These are phyloP conservation scores for Hypomyces rosellus DNA, from an alignment of 2,329 filamentous ascomycete species.

Conservation along the genomic window DNA sequence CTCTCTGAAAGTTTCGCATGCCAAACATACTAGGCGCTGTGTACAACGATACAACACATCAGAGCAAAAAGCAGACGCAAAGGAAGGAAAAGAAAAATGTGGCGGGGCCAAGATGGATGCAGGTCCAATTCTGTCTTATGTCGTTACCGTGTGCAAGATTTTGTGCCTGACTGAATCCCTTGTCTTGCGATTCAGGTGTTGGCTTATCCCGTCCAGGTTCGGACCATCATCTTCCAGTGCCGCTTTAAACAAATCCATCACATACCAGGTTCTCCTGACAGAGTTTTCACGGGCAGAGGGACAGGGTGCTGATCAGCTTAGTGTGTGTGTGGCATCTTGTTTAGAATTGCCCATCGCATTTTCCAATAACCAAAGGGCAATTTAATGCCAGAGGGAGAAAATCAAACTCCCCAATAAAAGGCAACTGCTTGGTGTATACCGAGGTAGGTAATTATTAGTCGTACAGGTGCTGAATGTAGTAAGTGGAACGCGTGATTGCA, in stretches of 20 bases:
- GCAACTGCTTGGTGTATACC: too few species aligned
- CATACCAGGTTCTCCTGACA: not conserved
- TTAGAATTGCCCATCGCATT: too few species aligned
- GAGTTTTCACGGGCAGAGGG: not conserved
- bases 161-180: conserved; percentile 9
- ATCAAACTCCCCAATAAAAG: too few species aligned
- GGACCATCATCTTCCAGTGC: conserved; percentile 4
- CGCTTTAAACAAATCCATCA: conserved; percentile 1
- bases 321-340: not conserved
- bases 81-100: not conserved
- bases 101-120: not conserved
- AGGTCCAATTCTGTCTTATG: not conserved
- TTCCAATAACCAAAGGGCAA: too few species aligned
- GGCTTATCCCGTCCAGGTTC: not conserved
- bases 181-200: conserved; percentile 7
- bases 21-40: too few species aligned
- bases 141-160: conserved; percentile 4
- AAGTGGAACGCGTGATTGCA: not conserved
- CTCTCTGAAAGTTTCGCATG: not conserved
- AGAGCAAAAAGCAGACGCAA: not conserved
- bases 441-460: not conserved
- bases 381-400: not conserved
- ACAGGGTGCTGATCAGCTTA: not conserved
- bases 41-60: not conserved
- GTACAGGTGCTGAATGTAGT: not conserved